A percentile compares a stretch with the other conserved stretches of the same genome.
Evolutionary conservation across 345 rosid genomes (phyloP).

Genomic region (Gossypium stocksii): DNA sequence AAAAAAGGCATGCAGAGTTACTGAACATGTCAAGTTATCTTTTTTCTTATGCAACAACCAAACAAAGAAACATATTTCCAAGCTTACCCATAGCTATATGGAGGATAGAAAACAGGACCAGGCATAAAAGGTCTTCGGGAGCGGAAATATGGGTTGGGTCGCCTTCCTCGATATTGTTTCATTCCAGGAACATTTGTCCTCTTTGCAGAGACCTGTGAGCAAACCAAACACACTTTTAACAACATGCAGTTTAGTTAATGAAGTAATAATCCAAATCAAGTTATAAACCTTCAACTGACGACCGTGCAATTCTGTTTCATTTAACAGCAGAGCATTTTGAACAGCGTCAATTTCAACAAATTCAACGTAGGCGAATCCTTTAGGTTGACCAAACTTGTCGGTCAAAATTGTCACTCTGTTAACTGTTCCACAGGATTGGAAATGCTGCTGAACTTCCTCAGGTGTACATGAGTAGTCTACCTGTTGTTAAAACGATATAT

Average conservation of each 20-base stretch:
- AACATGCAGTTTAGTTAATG: neutral
- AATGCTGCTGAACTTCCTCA: conserved; percentile 98
- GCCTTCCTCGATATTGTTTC: conserved; percentile 93
- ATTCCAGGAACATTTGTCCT: conserved; percentile 93
- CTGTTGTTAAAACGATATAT: conserved; percentile 38
- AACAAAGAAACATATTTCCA: conserved; percentile 5
- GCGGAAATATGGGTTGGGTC: conserved; percentile 56
- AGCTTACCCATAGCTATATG: conserved; percentile 79
- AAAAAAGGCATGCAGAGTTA: neutral
- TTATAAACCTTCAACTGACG: conserved; percentile 81
- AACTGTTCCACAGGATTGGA: conserved; percentile 97
- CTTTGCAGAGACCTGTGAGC: conserved; percentile 79
- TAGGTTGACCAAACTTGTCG: conserved; percentile 97
- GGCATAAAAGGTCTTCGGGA: conserved; percentile 81
- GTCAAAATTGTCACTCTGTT: conserved; percentile 76
- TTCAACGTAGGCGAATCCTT: conserved; percentile 97
- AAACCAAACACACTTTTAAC: conserved; percentile 11
- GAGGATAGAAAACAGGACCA: conserved; percentile 52
- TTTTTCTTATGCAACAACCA: neutral
- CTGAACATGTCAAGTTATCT: neutral
- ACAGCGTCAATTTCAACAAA: conserved; percentile 93
- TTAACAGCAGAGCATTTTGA: conserved; percentile 80
- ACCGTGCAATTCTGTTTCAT: conserved; percentile 95
- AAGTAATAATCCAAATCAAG: neutral
- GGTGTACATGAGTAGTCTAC: conserved; percentile 97